Percentiles rank a stretch among this genome's conserved stretches.
phyloP scores from a whole-genome alignment of 805 yeast species.

The Wickerhamomyces sydowiorum region DNA sequence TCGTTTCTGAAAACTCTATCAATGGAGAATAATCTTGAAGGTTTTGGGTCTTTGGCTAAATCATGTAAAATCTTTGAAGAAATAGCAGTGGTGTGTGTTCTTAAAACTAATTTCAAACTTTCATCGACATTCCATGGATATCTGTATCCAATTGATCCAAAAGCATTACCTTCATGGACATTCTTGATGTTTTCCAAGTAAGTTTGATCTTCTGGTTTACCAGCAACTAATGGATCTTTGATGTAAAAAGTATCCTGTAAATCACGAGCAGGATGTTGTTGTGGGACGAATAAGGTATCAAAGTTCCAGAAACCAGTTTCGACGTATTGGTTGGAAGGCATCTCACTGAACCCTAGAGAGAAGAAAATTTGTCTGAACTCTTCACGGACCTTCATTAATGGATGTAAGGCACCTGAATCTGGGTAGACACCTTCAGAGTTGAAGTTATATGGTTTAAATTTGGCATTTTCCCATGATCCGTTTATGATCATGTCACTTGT shows the following conservation, averaged over 20 bases:
- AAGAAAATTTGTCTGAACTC: conserved; percentile 97
- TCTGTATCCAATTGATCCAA: conserved; percentile 95
- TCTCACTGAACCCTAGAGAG: conserved; percentile 96
- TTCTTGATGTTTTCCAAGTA: conserved; percentile 74
- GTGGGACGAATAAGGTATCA: conserved; percentile 94
- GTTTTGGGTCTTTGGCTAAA: conserved; percentile 83
- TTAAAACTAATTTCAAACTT: conserved; percentile 82
- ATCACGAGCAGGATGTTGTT: conserved; percentile 99
- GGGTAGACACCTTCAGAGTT: conserved; percentile 90
- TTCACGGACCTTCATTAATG: conserved; percentile 92
- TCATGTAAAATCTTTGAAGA: conserved; percentile 83
- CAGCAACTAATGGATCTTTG: conserved; percentile 84
- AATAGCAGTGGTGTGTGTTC: conserved; percentile 97
- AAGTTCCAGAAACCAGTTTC: conserved; percentile 99
- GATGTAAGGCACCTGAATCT: conserved; percentile 90
- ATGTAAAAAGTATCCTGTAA: conserved; percentile 97
- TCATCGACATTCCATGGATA: conserved; percentile 96
- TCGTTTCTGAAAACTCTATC: conserved; percentile 99
- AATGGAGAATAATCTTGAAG: conserved; percentile 88
- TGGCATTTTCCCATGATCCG: conserved; percentile 76
- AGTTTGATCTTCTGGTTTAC: conserved; percentile 72
- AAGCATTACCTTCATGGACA: conserved; percentile 87
- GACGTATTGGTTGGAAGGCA: conserved; percentile 98
- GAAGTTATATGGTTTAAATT: conserved; percentile 95
- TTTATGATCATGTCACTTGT: conserved; percentile 87